Conservation (phyloP, 441 rosid genomes). For the Theobroma grandiflorum region DNA sequence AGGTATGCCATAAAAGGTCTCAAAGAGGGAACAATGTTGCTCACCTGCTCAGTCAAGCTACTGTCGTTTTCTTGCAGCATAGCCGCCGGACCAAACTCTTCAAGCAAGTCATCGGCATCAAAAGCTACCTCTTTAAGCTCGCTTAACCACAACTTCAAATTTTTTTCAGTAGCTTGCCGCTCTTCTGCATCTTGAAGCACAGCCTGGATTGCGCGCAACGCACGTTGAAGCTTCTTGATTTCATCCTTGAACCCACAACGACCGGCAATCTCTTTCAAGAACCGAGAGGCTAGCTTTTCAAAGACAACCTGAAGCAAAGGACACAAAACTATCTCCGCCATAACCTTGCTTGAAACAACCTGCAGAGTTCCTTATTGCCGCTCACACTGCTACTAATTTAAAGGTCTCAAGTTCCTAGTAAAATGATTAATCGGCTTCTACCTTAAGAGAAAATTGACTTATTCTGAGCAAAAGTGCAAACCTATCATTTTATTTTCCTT, state of each 20-base stretch:
- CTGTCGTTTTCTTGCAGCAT: neutral
- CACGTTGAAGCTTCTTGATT: constrained; percentile 19
- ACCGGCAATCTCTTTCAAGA: constrained; percentile 25
- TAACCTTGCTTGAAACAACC: neutral
- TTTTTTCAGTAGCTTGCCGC: constrained; percentile 16
- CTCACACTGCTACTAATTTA: neutral
- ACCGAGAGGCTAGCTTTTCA: constrained; percentile 31
- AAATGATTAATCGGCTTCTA: neutral
- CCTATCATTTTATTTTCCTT: neutral
- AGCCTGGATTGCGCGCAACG: constrained; percentile 7
- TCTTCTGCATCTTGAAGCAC: constrained; percentile 26
- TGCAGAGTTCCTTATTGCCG: neutral
- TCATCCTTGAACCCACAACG: constrained; percentile 23
- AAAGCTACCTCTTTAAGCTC: constrained; percentile 30
- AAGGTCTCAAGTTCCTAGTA: neutral
- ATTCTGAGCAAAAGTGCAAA: neutral
- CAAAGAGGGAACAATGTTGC: constrained; percentile 17
- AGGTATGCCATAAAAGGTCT: neutral
- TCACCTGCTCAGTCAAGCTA: constrained; percentile 7
- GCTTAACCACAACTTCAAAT: constrained; percentile 19
- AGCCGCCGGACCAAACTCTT: constrained; percentile 24
- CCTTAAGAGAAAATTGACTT: neutral
- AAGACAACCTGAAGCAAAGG: constrained; percentile 35
- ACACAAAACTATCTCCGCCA: constrained; percentile 34
- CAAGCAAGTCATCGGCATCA: constrained; percentile 26